Base-by-base conservation (phyloP, 2,329 filamentous ascomycete species). In the Phaeosphaeriaceae sp. region DNA sequence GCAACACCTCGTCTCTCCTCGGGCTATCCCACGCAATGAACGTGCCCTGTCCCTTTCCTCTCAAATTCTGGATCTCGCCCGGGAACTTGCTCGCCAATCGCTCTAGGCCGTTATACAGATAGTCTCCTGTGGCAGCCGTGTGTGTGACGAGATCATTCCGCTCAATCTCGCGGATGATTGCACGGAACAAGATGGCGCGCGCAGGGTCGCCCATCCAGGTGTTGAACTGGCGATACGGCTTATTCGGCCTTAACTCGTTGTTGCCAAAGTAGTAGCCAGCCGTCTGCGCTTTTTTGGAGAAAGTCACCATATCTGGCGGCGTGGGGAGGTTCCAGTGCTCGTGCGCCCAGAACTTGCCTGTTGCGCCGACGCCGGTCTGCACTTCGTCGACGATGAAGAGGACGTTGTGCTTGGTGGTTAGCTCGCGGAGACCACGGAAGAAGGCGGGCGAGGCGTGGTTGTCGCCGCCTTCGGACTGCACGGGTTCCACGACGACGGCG, bases 131-230 rank as follows among this genome's bases (percentile, higher is more conserved):
- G 57, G 81, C 80, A 36, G 91, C 91, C 2, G 93, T 96, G 79
- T 92, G 84, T 73, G 87, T 83, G 51, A 97, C 91, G n/a, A 97
- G 85, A 70, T 90, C 86, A 56, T 91, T 83, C 51, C 87, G 83
- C 78, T 92, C 83, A 56, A 96, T 89, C 81, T 97, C 92, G 57
- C 91, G 80, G 74, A 94, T 86, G 80, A 97, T 96, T 72, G 88
- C 90, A 63, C 91, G 88, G 89, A 96, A 96, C 66, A 97, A 85
- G 59, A 97, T 82, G 17, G 91, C 92, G 59, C 92, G 89, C 15
- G 90, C 89, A 17, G 93, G 93, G 81, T 97, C 93, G 71, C 93
- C 93, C 90, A 97, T 96, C 93, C 93, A 97, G 49, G 92, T 97
- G 85, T 97, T 97, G 85, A 97, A 97, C 81, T 97, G 93, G 61